Evolutionary conservation across 2,329 filamentous ascomycete genomes (phyloP), one percentile per base, ranked within the genome.

Genomic region (Lecanicillium sp.): DNA sequence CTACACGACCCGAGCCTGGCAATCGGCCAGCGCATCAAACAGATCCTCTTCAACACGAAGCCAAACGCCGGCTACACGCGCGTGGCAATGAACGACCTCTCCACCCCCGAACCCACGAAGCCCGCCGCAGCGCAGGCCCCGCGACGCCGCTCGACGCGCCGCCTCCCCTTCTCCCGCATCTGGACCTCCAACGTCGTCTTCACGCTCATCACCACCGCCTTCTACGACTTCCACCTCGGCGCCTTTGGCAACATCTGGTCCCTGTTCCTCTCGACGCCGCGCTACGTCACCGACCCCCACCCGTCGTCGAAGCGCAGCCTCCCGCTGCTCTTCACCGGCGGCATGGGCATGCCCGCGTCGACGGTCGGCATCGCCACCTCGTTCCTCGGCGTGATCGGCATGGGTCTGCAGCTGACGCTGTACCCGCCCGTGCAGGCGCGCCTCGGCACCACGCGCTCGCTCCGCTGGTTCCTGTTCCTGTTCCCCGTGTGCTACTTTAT

Each of bases 181-280:
- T 74, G 71, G 67, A 75, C 72, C 1, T 65, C 64, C 43, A 73
- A 74, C 48, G 69, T 75, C 36, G 62, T 74, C 50, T 68, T 72
- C 47, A 77, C 73, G 0, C 67, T 89, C 3, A 59, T 86, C 40
- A 77, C 75, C 21, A 81, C 84, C 53, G 82, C 82, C 26, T 77
- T 88, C 41, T 81, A 87, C 56, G 82, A 85, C 53, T 81, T 88
- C 58, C 84, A 88, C 65, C 78, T 72, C 54, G 81, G 79, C 52
- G 78, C 83, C 17, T 87, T 87, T 64, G 80, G 81, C 51, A 79
- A 83, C 48, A 72, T 87, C 47, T 85, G 81, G 68, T 81, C 83
- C 11, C 72, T 86, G 12, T 86, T 86, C 65, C 70, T 87, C 26
- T 84, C 84, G 0, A 81, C 81, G 1, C 79, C 82, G 0, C 78